Conservation (phyloP, 148 eudicot genomes). For the Heliosperma pusillum region DNA sequence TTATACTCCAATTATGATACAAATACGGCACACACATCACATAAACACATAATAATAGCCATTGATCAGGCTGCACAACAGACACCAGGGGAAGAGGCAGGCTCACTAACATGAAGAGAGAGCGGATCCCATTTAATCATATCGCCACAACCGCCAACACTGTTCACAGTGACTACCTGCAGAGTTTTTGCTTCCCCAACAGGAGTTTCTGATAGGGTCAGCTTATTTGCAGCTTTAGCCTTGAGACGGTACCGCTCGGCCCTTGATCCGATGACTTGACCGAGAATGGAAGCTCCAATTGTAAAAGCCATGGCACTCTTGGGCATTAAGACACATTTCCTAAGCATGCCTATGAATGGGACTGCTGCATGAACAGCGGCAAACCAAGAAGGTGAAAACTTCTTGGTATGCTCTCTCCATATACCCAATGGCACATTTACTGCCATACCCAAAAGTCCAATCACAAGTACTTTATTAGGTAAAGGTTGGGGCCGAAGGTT, state of each 20-base stretch:
- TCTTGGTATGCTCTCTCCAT: slow-evolving; percentile 93
- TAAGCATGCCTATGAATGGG: slow-evolving; percentile 88
- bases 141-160: slow-evolving; percentile 41
- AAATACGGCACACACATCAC: slow-evolving; percentile 12
- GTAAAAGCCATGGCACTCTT: slow-evolving; percentile 96
- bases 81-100: slow-evolving; percentile 44
- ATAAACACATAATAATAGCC: background rate
- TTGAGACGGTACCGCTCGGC: slow-evolving; percentile 83
- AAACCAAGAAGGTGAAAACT: slow-evolving; percentile 96
- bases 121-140: slow-evolving; percentile 48
- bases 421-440: slow-evolving; percentile 83
- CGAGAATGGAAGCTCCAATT: slow-evolving; percentile 82
- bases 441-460: slow-evolving; percentile 90
- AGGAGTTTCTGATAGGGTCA: slow-evolving; percentile 27
- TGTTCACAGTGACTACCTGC: slow-evolving; percentile 27
- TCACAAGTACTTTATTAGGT: slow-evolving; percentile 68
- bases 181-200: slow-evolving; percentile 17
- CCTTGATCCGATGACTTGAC: slow-evolving; percentile 94
- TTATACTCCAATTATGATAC: slow-evolving; percentile 16
- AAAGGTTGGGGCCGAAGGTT: slow-evolving; percentile 88
- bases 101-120: slow-evolving; percentile 31
- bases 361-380: slow-evolving; percentile 95
- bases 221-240: slow-evolving; percentile 35
- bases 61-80: slow-evolving; percentile 31
- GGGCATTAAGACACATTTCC: slow-evolving; percentile 88